A percentile compares a stretch with the other conserved stretches of the same genome.
Conservation (phyloP, 129 eudicot species). For the Gnaphalium uliginosum region DNA sequence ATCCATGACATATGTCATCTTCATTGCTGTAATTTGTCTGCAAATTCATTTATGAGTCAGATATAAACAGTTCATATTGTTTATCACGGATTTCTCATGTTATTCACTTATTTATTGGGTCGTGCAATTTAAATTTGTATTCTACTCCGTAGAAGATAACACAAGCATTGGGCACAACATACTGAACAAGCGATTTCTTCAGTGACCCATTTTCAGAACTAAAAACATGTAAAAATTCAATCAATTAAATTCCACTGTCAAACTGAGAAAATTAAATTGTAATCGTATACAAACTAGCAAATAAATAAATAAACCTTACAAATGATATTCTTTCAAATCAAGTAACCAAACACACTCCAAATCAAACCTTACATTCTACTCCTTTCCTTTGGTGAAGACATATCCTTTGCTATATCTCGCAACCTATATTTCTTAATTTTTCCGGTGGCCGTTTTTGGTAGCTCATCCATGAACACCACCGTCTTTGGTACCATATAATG, state of each 20-base stretch:
- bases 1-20: too few relatives aligned
- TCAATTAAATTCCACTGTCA: neutral
- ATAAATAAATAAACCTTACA: neutral
- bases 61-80: too few relatives aligned
- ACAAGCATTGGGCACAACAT: neutral
- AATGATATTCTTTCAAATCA: neutral
- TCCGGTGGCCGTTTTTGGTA: slow-evolving; percentile 78
- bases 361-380: slow-evolving; percentile 33
- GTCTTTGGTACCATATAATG: slow-evolving; percentile 79
- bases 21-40: too few relatives aligned
- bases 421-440: slow-evolving; percentile 60
- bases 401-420: slow-evolving; percentile 46
- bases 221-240: neutral
- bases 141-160: neutral
- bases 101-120: neutral
- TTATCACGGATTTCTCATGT: too few relatives aligned
- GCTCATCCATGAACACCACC: slow-evolving; percentile 65
- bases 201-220: neutral
- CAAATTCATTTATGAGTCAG: too few relatives aligned
- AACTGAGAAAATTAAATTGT: neutral
- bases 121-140: too few relatives aligned
- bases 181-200: neutral
- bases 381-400: slow-evolving; percentile 23
- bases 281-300: neutral
- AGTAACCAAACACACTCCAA: neutral